Percentiles rank a stretch among this genome's conserved stretches.
These are phyloP conservation scores for Pestalotiopsis sp. DNA, from an alignment of 2,329 filamentous ascomycete genomes.

Conservation along the genomic window DNA sequence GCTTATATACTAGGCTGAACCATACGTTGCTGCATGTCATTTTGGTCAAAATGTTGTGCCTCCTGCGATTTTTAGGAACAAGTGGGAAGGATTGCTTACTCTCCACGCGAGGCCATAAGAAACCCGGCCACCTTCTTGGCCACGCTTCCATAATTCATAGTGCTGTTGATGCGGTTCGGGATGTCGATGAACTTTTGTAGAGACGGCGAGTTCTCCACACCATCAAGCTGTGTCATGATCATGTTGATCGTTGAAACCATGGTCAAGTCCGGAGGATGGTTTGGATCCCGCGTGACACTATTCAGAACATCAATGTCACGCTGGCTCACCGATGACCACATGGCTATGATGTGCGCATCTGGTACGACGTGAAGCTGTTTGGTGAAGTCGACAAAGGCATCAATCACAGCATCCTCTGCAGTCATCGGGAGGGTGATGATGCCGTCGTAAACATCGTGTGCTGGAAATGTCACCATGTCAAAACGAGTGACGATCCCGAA, in stretches of 20 bases:
- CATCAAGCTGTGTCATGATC: constrained; percentile 10
- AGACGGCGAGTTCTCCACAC: constrained; percentile 2
- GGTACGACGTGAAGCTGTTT: background rate
- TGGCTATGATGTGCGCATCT: constrained; percentile 10
- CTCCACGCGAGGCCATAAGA: background rate
- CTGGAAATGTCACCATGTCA: constrained; percentile 18
- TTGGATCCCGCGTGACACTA: constrained; percentile 5
- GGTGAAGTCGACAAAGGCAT: constrained; percentile 18
- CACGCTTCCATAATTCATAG: constrained; percentile 7
- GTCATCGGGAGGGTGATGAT: constrained; percentile 11
- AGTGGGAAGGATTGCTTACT: background rate
- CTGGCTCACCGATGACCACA: constrained; percentile 8
- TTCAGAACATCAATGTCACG: constrained; percentile 7
- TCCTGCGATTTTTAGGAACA: too few relatives aligned
- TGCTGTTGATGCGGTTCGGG: constrained; percentile 4
- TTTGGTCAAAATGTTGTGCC: background rate
- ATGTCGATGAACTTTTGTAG: constrained; percentile 8
- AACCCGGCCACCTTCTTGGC: constrained; percentile 11
- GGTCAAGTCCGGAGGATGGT: constrained; percentile 10
- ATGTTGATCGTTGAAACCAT: constrained; percentile 1
- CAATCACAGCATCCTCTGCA: constrained; percentile 14
- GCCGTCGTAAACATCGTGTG: constrained; percentile 18
- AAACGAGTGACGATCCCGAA: constrained; percentile 19
- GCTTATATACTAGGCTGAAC: constrained; percentile 17
- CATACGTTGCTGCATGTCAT: constrained; percentile 6